Base-by-base conservation (phyloP, 75 land plant genomes). In the Sequoia sempervirens region DNA sequence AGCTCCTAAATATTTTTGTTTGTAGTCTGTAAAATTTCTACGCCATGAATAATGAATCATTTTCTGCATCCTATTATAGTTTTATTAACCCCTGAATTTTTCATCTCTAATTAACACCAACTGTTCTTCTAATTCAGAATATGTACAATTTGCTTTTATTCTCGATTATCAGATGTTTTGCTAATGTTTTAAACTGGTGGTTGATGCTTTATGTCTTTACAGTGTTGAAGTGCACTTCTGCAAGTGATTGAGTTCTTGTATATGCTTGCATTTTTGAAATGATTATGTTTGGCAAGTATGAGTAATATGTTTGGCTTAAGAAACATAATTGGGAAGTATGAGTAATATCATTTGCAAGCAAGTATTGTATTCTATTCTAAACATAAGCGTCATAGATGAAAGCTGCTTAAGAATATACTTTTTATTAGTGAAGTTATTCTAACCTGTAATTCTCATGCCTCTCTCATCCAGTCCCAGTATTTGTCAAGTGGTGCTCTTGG, bases 401-500 rank as follows among this genome's bases (percentile, higher is more conserved):
- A 70, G 72, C 12, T 70, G 13, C 36, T 70, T 70, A 12, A 70
- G 68, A 70, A 10, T 10, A 69, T 70, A 1, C 0, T 23, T 23
- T 30, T 32, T 30, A 70, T 70, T 12, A 32, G 36, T 11, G 8
- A 10, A 70, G 14, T 23, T 50, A 1, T 32, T 70, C 73, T 32
- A 70, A 70, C 73, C 11, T 70, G 12, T 78, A 14, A 34, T 56
- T 34, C 47, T 74, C 13, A 75, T 28, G 43, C 75, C 38, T 84
- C 85, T 72, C 96, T 96, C n/a, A 83, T 85, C 70, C 96, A 97
- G 0, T 34, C 36, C 0, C 36, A 34, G 0, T 34, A 34, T 34
- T 34, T 34, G 36, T 34, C 36, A 34, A 34, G 36, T 34, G 36
- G 36, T 34, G 0, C 36, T 34, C 36, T 34, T 34, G 36, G 36